phyloP scores from a whole-genome alignment of 306 rosid genomes.

The Vigna trinervia region DNA sequence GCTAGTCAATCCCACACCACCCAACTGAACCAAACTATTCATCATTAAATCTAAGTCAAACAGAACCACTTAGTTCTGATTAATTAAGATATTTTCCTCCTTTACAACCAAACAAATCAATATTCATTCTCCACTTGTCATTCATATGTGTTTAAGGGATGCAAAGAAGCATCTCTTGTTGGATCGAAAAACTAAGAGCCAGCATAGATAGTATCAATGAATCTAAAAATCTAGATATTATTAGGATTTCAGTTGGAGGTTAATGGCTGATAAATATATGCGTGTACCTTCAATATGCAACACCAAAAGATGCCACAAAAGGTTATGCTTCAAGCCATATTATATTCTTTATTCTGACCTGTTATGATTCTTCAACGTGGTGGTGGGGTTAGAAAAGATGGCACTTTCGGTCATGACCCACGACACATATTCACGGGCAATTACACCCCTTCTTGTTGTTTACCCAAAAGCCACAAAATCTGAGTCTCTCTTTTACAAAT shows the following conservation, averaged over 20 bases:
- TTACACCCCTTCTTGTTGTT: constrained; percentile 65
- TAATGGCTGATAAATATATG: not conserved
- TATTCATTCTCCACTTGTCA: not conserved
- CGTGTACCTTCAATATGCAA: constrained; percentile 19
- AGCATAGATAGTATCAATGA: not conserved
- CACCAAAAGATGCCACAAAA: constrained; percentile 43
- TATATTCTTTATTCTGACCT: constrained; percentile 49
- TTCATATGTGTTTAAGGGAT: not conserved
- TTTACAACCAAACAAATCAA: not conserved
- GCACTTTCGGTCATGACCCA: constrained; percentile 62
- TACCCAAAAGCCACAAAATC: constrained; percentile 51
- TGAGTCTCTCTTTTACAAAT: constrained; percentile 48
- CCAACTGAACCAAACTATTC: not conserved
- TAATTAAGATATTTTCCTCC: not conserved
- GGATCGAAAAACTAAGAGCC: constrained; percentile 13
- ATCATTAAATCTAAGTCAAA: not conserved
- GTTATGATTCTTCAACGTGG: constrained; percentile 69
- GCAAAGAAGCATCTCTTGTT: not conserved
- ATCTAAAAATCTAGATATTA: constrained; percentile 14
- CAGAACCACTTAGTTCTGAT: not conserved
- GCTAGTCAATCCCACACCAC: not conserved
- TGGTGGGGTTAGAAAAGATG: constrained; percentile 51
- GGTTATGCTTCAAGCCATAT: constrained; percentile 41
- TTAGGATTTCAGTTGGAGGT: not conserved
- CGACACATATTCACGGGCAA: constrained; percentile 74